Base-by-base conservation (phyloP, 2,329 filamentous ascomycete genomes). In the Tolypocladium tundrense region DNA sequence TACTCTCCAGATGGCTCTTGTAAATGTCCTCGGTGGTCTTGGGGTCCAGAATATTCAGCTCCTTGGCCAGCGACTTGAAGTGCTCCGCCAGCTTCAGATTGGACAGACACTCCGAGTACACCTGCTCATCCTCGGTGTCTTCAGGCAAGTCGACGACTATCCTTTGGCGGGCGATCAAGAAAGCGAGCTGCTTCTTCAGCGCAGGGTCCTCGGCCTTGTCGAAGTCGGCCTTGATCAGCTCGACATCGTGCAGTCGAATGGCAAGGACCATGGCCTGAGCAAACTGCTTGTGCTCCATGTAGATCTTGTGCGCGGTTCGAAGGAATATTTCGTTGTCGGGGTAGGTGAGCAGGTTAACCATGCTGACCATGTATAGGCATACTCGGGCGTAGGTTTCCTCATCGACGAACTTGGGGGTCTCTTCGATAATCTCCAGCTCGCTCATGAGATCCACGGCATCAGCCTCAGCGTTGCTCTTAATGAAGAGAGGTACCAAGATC, bases 11-110 rank as follows among this genome's bases (percentile, higher is more conserved):
- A 73, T 99, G 94, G 69, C 91, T 96, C 79, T 99, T 99, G 83
- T 99, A 99, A 67, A 99, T 99, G 68, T 99, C 95, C 70, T 99
- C 94, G 0, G 93, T 95, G 50, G 90, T 90, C 78, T 97, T 97
- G 41, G 94, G 94, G 62, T 99, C 94, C 48, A 97, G 79, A 56
- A 99, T 93, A 73, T 99, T 97, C 57, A 99, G 81, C 72, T 99
- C 94, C 75, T 97, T 97, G 59, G 87, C 95, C 39, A 99, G 79
- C 6, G 88, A 85, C 74, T 96, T 96, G 82, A 96, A 99, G 73
- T 97, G 88, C 62, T 95, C 90, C 1, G 92, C 87, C 58, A 99
- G 77, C 68, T 88, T 90, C 21, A 88, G 85, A 74, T 97, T 99
- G 71, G 90, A 90, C 58, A 97, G 75, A 65, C 90, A 94, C 61